A percentile compares a stretch with the other conserved stretches of the same genome.
Conservation (phyloP, 805 yeast genomes). For the Yamadazyma ubonensis region DNA sequence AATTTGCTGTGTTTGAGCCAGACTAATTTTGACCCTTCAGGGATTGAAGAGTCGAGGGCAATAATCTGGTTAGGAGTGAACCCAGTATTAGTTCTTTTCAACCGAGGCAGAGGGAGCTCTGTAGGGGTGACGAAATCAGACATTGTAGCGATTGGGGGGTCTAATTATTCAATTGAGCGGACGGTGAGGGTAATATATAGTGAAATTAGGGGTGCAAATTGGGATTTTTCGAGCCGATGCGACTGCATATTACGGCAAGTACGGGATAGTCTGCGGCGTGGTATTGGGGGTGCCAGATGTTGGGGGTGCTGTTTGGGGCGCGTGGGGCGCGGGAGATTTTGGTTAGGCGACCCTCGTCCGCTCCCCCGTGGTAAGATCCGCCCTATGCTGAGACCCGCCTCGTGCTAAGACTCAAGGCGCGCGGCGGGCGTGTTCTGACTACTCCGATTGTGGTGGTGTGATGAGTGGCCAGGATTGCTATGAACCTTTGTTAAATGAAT, state of each 20-base stretch:
- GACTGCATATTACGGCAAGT: background rate
- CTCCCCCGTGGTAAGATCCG: no score
- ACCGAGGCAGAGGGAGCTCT: conserved; percentile 41
- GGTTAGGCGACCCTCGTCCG: no score
- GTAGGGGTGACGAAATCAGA: conserved; percentile 39
- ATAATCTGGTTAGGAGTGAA: conserved; percentile 87
- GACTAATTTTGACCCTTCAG: conserved; percentile 67
- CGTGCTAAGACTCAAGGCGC: no score
- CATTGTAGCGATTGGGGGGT: conserved; percentile 17
- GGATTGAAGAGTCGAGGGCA: conserved; percentile 78
- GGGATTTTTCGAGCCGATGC: conserved; percentile 2
- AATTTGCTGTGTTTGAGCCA: conserved; percentile 72
- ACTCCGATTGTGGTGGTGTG: conserved; percentile 1
- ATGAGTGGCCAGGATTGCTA: conserved; percentile 1
- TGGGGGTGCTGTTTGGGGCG: background rate
- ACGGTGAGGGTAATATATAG: background rate
- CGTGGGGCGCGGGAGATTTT: conserved; percentile 1
- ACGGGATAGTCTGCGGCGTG: background rate
- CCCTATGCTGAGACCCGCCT: no score
- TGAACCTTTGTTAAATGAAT: no score
- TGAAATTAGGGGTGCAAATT: conserved; percentile 3
- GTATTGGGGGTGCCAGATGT: background rate
- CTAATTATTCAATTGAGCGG: background rate
- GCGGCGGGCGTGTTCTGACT: background rate
- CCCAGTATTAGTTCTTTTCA: conserved; percentile 81